Percentiles rank a stretch among this genome's conserved stretches.
These are phyloP conservation scores for Hemisphaericaspora xylanilytica DNA, from an alignment of 1,139 yeast species.

Conservation along the genomic window DNA sequence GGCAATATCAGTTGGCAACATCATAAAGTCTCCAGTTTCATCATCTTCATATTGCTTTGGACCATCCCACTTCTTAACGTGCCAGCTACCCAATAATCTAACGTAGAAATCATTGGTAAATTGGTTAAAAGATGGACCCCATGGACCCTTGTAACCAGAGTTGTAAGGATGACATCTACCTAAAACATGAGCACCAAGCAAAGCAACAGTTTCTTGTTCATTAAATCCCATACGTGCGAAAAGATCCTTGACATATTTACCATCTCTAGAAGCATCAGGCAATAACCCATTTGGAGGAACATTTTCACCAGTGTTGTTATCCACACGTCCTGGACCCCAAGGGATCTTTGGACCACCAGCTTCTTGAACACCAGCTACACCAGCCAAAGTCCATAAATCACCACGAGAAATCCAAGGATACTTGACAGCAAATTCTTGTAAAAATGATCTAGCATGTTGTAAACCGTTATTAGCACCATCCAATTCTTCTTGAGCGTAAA, in stretches of 20 bases:
- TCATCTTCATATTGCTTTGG: constrained; percentile 75
- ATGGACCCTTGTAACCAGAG: constrained; percentile 87
- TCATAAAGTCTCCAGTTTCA: constrained; percentile 75
- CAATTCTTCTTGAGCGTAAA: constrained; percentile 58
- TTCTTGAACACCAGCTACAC: constrained; percentile 84
- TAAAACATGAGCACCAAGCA: constrained; percentile 85
- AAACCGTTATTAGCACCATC: constrained; percentile 81
- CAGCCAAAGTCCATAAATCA: constrained; percentile 85
- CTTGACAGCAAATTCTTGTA: constrained; percentile 55
- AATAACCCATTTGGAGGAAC: constrained; percentile 71
- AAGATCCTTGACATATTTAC: constrained; percentile 63
- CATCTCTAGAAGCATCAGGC: constrained; percentile 77
- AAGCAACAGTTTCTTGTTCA: constrained; percentile 82
- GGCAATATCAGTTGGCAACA: constrained; percentile 85
- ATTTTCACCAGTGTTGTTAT: constrained; percentile 19
- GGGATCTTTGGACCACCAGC: constrained; percentile 80
- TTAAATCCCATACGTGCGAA: constrained; percentile 72
- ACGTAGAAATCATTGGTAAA: constrained; percentile 82
- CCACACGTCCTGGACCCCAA: constrained; percentile 80
- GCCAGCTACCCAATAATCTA: constrained; percentile 76
- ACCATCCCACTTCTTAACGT: constrained; percentile 70
- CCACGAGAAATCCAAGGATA: constrained; percentile 83
- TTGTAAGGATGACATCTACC: constrained; percentile 69
- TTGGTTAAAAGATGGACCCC: constrained; percentile 88
- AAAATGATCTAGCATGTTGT: constrained; percentile 60